Evolutionary conservation across 202 grass and related monocot genomes (phyloP).

Genomic region (Thinopyrum obtusiflorum): DNA sequence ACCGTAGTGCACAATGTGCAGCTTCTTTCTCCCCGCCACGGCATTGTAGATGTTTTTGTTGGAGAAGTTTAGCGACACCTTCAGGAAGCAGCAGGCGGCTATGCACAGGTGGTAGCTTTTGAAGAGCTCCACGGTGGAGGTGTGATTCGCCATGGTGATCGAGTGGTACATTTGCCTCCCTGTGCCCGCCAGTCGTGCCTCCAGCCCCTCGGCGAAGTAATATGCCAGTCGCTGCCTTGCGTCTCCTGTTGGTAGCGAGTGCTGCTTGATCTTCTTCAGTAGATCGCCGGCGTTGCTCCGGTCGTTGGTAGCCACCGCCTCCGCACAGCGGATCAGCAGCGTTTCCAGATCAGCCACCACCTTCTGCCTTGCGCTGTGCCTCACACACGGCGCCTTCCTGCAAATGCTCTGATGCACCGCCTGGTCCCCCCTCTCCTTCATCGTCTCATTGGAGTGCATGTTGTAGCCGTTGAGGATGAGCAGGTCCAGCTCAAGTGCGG

Average conservation of each 20-base stretch:
- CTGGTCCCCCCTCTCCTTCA: neutral
- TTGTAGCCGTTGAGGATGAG: constrained; percentile 12
- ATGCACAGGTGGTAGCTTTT: constrained; percentile 56
- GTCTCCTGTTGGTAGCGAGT: constrained; percentile 36
- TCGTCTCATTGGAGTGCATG: neutral
- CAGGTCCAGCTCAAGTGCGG: neutral
- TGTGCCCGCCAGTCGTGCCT: constrained; percentile 48
- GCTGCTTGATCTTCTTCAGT: constrained; percentile 43
- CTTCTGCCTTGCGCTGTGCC: neutral
- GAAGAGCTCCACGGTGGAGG: constrained; percentile 25
- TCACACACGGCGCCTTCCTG: neutral
- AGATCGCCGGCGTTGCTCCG: constrained; percentile 34
- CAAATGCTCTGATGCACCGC: neutral
- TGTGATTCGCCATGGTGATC: constrained; percentile 13
- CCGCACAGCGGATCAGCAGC: constrained; percentile 44
- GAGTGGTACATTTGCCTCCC: constrained; percentile 42
- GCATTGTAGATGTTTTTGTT: constrained; percentile 50
- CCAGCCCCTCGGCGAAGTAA: constrained; percentile 54
- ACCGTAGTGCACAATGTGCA: constrained; percentile 60
- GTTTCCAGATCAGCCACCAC: neutral
- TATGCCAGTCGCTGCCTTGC: constrained; percentile 61
- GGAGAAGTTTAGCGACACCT: constrained; percentile 30
- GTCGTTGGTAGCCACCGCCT: constrained; percentile 48
- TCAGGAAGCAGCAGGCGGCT: constrained; percentile 51
- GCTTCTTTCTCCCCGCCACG: constrained; percentile 1